Evolutionary conservation across 2,329 filamentous ascomycete genomes (phyloP), one percentile per base, ranked within the genome.

Genomic region (Myriosclerotinia curreyana): DNA sequence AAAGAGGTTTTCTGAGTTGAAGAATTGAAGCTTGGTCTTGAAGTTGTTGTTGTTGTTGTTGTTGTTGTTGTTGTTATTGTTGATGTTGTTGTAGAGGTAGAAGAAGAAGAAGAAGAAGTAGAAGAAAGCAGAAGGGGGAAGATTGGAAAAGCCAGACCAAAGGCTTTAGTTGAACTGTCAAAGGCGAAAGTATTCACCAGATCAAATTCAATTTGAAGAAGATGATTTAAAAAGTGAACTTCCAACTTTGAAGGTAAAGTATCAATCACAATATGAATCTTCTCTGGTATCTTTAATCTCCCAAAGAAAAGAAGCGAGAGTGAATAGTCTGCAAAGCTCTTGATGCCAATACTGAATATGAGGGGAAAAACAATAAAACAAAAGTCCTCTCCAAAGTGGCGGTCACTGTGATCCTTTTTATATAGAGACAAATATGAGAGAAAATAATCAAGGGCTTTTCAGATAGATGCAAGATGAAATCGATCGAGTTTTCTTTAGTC

Each of bases 361-460:
- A 25, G 14, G 14, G 25, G 8, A 17, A 22, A 48, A 17, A 14
- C 8, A 2, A 38, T 12, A 20, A 31, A 34, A 50, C 34, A 60
- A 40, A 50, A 40, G 22, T 51, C 44, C 46, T 51, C 42, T 60
- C 56, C 56, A 60, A 51, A 51, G 1, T 51, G 17, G 56, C 46
- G 56, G 56, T 60, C 46, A 60, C 56, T 5, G 36, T 14, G 15
- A 40, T 14, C 12, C 46, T 15, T 51, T 28, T 51, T 51, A 60
- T 60, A 60, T 51, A 60, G 22, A 51, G 56, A 50, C 11, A 40
- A 40, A 20, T 60, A 60, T n/a, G 22, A 60, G 56, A 60, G 42
- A 60, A n/a, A 14, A 14, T n/a, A 6, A n/a, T 51, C 44, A 38
- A 60, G 22, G 7, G 56, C 17, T 17, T n/a, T 46, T 51, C 15